Evolutionary conservation across 768 basidiomycete species (phyloP), one percentile per base, ranked within the genome.

Genomic region (Pholiota molesta): DNA sequence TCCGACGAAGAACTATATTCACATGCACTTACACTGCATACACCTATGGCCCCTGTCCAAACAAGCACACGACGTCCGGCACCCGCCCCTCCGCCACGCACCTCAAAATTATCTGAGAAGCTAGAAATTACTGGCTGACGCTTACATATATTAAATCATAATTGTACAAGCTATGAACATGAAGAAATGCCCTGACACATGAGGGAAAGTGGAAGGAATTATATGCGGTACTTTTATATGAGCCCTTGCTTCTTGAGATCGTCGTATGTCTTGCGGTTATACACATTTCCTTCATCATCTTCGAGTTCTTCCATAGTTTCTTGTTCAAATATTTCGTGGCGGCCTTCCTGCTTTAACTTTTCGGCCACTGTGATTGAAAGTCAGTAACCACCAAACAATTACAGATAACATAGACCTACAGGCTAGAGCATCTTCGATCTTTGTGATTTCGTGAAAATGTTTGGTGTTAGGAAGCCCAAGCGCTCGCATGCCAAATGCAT

Each of bases 241-340:
- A 97, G 78, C 60, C 95, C 96, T 73, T 98, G 96, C 78, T 95
- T 94, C 82, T 95, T 97, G 67, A 97, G 81, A 71, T 97, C 94
- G 68, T 97, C 94, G 71, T 95, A 98, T n/a, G 94, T 97, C 82
- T 97, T 97, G 70, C 90, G 88, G 76, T 95, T 95, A 76, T 99
- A 98, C 54, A 99, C 97, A 68, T 99, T 99, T 16, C 97, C 97
- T 73, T 99, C 97, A 51, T 94, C 94, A 72, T 99, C 97, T 72
- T 99, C 97, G 39, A 98, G 83, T 75, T 99, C 97, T 74, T 99
- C 97, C 86, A 96, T 97, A 21, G 92, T 92, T 76, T 98, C 95
- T 69, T 92, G 89, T 73, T 92, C 89, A 62, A 92, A 91, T 57
- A 98, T 90, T 71, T 99, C 97, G 68, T 93, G 89, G 19, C 91